Percentiles rank a stretch among this genome's conserved stretches.
Evolutionary conservation across 225 moss, liverwort and hornwort genomes (phyloP).

Genomic region (Marchantia polymorpha): DNA sequence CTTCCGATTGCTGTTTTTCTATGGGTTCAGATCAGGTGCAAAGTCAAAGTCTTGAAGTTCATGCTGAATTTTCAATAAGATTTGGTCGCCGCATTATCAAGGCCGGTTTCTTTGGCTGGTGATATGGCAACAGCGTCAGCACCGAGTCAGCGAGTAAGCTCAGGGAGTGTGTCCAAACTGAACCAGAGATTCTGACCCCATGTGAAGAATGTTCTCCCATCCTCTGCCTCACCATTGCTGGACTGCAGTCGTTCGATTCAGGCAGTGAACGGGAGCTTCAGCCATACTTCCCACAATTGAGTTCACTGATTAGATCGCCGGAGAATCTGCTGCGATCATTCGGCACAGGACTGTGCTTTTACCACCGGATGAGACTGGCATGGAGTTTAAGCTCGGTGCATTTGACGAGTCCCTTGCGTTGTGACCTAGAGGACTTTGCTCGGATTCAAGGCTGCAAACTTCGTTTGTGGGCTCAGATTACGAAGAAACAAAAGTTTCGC

Average conservation of each 20-base stretch:
- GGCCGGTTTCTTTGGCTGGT: not conserved
- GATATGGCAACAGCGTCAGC: constrained; percentile 7
- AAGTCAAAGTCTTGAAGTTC: not conserved
- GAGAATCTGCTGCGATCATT: not conserved
- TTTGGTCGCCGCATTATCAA: not conserved
- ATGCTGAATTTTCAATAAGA: not conserved
- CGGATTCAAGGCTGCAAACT: not conserved
- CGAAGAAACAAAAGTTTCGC: not conserved
- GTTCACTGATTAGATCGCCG: not conserved
- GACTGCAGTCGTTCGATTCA: not conserved
- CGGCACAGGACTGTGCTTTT: not conserved
- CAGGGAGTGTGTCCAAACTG: too few species aligned
- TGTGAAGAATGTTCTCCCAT: not conserved
- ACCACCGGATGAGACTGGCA: not conserved
- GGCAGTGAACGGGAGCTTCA: not conserved
- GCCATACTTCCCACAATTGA: not conserved
- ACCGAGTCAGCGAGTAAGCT: not conserved
- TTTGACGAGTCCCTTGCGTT: not conserved
- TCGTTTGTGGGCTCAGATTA: not conserved
- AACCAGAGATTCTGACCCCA: not conserved
- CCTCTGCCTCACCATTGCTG: not conserved
- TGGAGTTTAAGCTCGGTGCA: not conserved
- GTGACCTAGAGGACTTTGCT: not conserved
- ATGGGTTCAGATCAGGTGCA: not conserved
- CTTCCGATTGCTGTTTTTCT: not conserved